Evolutionary conservation across 2,329 filamentous ascomycete species (phyloP), one percentile per base, ranked within the genome.

Genomic region (Sporothrix dimorphospora): DNA sequence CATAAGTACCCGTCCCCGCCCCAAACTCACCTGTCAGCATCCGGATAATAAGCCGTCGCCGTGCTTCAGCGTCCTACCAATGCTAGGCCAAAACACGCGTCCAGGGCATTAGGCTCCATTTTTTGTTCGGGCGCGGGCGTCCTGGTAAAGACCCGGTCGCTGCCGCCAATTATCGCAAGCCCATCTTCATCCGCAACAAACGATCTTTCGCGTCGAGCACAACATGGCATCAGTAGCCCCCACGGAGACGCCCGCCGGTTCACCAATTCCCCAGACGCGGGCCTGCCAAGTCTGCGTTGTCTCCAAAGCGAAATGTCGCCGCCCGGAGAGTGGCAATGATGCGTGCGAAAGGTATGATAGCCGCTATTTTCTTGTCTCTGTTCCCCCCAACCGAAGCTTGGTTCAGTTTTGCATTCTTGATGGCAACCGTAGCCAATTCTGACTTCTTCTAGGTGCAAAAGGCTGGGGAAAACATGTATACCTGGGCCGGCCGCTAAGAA

Each of bases 391-490:
- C n/a, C n/a, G n/a, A n/a, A n/a, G n/a, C n/a, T n/a, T n/a, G n/a
- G n/a, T n/a, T n/a, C n/a, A n/a, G n/a, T n/a, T n/a, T n/a, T n/a
- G n/a, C n/a, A n/a, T n/a, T n/a, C n/a, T n/a, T n/a, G n/a, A n/a
- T 34, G 16, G 30, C 30, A 3, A 3, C 3, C 6, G 6, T 34
- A 4, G 57, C 30, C 30, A n/a, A 42, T 38, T 34, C 34, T 63
- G 14, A 38, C 30, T 7, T 63, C 27, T 1, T 21, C 14, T 63
- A 63, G 57, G 42, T 63, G 57, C 30, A 40, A 63, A 7, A 63
- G 57, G 19, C 57, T 63, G 19, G 57, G 57, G 57, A 63, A 42
- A 21, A 63, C 19, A 40, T 63, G 57, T 16, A 40, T 63, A 40
- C 57, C 57, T 11, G 30, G 30, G 30, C 30, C 57, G 5, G 11